A percentile compares a stretch with the other conserved stretches of the same genome.
Evolutionary conservation across 1,284 basidiomycete genomes (phyloP).

Genomic region (Trichosporon ovoides): DNA sequence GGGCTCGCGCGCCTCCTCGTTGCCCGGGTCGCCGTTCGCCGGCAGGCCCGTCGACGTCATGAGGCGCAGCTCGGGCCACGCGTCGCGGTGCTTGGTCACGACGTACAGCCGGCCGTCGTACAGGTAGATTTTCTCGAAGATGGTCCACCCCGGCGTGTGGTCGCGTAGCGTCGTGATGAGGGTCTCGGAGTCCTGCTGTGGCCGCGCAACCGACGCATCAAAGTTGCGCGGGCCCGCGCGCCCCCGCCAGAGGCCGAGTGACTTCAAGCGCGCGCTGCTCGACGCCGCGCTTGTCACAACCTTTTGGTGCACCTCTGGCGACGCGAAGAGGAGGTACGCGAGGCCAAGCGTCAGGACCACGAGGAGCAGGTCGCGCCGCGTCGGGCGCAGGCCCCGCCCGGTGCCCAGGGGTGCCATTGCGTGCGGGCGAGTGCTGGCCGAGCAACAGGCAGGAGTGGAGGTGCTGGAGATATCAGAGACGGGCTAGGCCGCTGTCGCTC

Average conservation of each 20-base stretch:
- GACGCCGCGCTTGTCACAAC: neutral
- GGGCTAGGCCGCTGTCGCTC: no score
- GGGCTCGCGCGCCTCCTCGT: slow-evolving; percentile 61
- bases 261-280: neutral
- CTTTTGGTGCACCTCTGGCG: neutral
- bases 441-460: no score
- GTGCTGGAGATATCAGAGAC: no score
- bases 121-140: slow-evolving; percentile 57
- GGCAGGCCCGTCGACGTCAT: slow-evolving; percentile 65
- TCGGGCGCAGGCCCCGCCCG: slow-evolving; percentile 27
- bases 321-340: slow-evolving; percentile 36
- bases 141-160: slow-evolving; percentile 45
- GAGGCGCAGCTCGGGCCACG: slow-evolving; percentile 60
- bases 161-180: slow-evolving; percentile 30
- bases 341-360: slow-evolving; percentile 39
- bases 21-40: slow-evolving; percentile 60
- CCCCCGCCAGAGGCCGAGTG: neutral
- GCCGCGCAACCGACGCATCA: neutral
- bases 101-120: slow-evolving; percentile 67
- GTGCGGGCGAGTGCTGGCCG: neutral
- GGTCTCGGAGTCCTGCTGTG: slow-evolving; percentile 6
- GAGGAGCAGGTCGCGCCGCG: slow-evolving; percentile 42
- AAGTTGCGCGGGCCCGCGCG: neutral
- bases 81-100: slow-evolving; percentile 47
- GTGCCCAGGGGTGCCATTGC: neutral